Evolutionary conservation across 805 yeast genomes (phyloP).

Genomic region (Metschnikowia colocasiae): DNA sequence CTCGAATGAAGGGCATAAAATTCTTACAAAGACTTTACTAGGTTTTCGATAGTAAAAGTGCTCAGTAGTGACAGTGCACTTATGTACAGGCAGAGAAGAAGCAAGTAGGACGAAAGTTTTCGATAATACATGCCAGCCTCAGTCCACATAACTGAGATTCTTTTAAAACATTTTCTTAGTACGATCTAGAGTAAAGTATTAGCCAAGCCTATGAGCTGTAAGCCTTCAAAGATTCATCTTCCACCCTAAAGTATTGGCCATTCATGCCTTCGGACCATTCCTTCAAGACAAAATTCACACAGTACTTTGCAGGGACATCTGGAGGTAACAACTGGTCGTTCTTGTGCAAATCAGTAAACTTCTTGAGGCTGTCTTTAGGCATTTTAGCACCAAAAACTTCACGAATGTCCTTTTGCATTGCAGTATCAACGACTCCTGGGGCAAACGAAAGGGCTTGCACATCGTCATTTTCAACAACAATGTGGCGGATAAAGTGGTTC

Average conservation of each 20-base stretch:
- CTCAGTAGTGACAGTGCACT: no score
- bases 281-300: conserved; percentile 58
- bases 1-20: neutral
- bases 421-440: conserved; percentile 93
- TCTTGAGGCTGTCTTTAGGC: conserved; percentile 54
- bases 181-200: no score
- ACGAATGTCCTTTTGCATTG: conserved; percentile 82
- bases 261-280: conserved; percentile 57
- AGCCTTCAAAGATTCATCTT: conserved; percentile 32
- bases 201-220: neutral
- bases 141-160: neutral
- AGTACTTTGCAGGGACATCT: conserved; percentile 65
- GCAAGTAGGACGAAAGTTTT: no score
- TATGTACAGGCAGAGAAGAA: no score
- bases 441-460: conserved; percentile 71
- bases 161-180: no score
- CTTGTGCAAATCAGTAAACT: conserved; percentile 62
- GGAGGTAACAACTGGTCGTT: conserved; percentile 62
- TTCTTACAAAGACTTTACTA: neutral
- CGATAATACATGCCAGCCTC: neutral
- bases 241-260: conserved; percentile 67
- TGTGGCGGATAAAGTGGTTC: conserved; percentile 65
- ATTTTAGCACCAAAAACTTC: conserved; percentile 56
- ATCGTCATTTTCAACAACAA: conserved; percentile 63
- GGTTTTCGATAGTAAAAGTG: neutral